Conservation (phyloP, 805 yeast species). For the Dipodascus geniculatus region DNA sequence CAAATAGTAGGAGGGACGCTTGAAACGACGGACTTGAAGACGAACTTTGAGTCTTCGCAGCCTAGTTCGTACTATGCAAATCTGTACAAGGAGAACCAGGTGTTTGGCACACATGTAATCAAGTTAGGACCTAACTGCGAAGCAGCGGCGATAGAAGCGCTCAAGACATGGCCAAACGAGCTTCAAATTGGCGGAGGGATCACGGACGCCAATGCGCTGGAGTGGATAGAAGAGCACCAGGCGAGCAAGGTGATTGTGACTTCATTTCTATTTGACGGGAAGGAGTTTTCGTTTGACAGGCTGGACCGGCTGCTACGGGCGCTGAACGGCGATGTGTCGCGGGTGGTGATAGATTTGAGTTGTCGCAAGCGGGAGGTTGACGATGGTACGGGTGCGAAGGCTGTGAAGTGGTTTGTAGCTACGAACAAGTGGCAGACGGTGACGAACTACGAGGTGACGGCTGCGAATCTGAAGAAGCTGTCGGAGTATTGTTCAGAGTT, state of each 20-base stretch:
- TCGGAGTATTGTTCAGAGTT: slow-evolving; percentile 71
- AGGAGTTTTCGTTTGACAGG: slow-evolving; percentile 39
- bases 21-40: slow-evolving; percentile 33
- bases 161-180: slow-evolving; percentile 56
- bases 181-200: slow-evolving; percentile 95
- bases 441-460: slow-evolving; percentile 49
- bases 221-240: slow-evolving; percentile 58
- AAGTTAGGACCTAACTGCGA: slow-evolving; percentile 82
- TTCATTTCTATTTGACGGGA: slow-evolving; percentile 75
- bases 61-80: slow-evolving; percentile 67
- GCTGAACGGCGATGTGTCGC: slow-evolving; percentile 44
- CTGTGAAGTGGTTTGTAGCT: slow-evolving; percentile 91
- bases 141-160: slow-evolving; percentile 67
- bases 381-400: slow-evolving; percentile 21
- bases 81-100: slow-evolving; percentile 46
- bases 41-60: slow-evolving; percentile 69
- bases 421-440: slow-evolving; percentile 95
- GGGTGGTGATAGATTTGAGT: slow-evolving; percentile 79
- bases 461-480: slow-evolving; percentile 41
- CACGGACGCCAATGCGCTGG: slow-evolving; percentile 53
- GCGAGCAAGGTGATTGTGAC: slow-evolving; percentile 90
- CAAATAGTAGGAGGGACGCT: slow-evolving; percentile 95
- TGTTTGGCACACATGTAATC: slow-evolving; percentile 83
- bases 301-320: slow-evolving; percentile 36
- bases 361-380: slow-evolving; percentile 44